Percentiles rank a stretch among this genome's conserved stretches.
These are phyloP conservation scores for Linnemannia zychae DNA, from an alignment of 192 early-diverging fungal genomes.

Conservation along the genomic window DNA sequence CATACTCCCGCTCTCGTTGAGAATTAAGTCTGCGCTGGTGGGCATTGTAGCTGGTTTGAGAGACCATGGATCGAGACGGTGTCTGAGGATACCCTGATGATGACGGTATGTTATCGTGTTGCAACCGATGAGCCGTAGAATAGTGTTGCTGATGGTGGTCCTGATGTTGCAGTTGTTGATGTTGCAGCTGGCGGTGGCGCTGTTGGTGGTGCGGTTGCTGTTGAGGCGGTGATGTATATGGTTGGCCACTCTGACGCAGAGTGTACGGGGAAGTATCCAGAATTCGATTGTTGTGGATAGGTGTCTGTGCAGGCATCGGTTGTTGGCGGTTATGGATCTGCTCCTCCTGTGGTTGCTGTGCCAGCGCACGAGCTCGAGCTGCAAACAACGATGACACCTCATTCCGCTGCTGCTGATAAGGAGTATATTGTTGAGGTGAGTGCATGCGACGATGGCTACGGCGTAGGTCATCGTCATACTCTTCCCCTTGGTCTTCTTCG, in stretches of 20 bases:
- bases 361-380: neutral
- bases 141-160: neutral
- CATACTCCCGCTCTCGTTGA: slow-evolving; percentile 24
- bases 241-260: neutral
- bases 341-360: neutral
- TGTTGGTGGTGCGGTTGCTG: neutral
- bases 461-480: slow-evolving; percentile 7
- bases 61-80: neutral
- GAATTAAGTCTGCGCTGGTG: neutral
- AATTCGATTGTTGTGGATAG: neutral
- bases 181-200: neutral
- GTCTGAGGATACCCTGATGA: slow-evolving; percentile 19
- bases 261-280: neutral
- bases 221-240: neutral
- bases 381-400: neutral
- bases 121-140: neutral
- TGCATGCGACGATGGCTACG: neutral
- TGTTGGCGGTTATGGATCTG: neutral
- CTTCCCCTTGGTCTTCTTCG: slow-evolving; percentile 17
- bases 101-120: neutral
- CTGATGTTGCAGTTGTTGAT: neutral
- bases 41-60: neutral
- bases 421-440: slow-evolving; percentile 9
- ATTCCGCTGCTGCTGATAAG: neutral
- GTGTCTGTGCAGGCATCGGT: neutral